Evolutionary conservation across 345 rosid species (phyloP), one percentile per base, ranked within the genome.

Genomic region (Iberis pinnata): DNA sequence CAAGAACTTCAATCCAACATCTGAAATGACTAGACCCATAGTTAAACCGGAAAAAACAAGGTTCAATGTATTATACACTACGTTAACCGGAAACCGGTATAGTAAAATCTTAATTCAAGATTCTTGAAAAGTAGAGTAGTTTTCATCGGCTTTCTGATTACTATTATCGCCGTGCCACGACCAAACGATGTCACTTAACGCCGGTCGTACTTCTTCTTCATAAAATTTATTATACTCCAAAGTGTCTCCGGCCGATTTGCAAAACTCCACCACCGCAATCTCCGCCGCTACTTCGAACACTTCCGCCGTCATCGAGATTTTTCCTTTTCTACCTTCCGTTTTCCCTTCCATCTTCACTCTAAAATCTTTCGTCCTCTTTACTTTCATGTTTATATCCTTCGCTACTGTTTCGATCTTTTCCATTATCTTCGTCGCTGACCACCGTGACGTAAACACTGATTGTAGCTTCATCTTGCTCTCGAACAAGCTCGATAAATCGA

Each of bases 181-280:
- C 95, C 95, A 88, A 2, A 83, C 95, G 43, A 88, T 78, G 66
- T 83, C 89, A 24, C 61, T 74, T 59, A 89, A 68, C n/a, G 87
- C 88, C 7, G 82, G 80, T 75, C 93, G 62, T 0, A 80, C 73
- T 39, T 76, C 72, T 54, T 86, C 93, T 45, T 78, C 85, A 11
- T 75, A 81, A 18, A 78, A 78, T 67, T 41, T 66, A 1, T 53
- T 64, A 49, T 81, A 71, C 78, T 82, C 78, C 43, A 82, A 25
- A 3, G 87, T 75, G 20, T 80, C 89, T 22, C 88, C 81, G 33
- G 80, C 49, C 10, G 83, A 78, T 68, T 89, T 85, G 7, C 76
- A 78, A 32, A 86, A 64, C 59, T 83, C 86, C 10, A 86, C 95
- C 51, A 89, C 80, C 4, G 83, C 52, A 18, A 89, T 70, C 62